Evolutionary conservation across 169 alveolate genomes (phyloP).

Genomic region (Plasmodium gonderi): DNA sequence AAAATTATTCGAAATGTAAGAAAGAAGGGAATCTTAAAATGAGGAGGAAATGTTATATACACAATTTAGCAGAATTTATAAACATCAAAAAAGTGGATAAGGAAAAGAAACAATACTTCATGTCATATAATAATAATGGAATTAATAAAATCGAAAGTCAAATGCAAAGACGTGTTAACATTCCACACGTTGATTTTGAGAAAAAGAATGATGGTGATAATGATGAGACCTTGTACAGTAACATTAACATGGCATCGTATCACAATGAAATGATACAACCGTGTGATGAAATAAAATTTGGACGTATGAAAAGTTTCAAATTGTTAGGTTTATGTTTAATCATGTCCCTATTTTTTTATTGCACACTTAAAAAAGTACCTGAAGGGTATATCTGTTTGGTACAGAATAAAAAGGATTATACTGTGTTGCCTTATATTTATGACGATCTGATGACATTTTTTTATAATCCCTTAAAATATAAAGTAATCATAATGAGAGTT

Average conservation of each 20-base stretch:
- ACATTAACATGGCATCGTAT: background rate
- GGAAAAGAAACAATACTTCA: background rate
- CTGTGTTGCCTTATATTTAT: conserved; percentile 54
- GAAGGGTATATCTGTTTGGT: conserved; percentile 62
- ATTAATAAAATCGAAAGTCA: background rate
- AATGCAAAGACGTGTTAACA: background rate
- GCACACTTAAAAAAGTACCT: conserved; percentile 48
- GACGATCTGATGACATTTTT: conserved; percentile 66
- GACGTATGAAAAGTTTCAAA: conserved; percentile 2
- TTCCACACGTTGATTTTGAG: background rate
- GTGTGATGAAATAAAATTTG: conserved; percentile 7
- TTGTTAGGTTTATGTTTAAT: conserved; percentile 3
- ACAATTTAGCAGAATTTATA: background rate
- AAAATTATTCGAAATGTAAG: background rate
- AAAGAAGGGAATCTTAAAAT: background rate
- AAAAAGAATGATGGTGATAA: background rate
- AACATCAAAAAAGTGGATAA: background rate
- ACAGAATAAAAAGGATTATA: conserved; percentile 26
- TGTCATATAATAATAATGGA: background rate
- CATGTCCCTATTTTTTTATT: conserved; percentile 35
- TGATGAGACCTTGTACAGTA: background rate
- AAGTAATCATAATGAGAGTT: conserved; percentile 31
- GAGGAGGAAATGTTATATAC: background rate
- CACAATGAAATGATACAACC: background rate
- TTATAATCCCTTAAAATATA: conserved; percentile 45